phyloP scores from a whole-genome alignment of 225 moss, liverwort and hornwort species.

The Physcomitrellopsis africana region DNA sequence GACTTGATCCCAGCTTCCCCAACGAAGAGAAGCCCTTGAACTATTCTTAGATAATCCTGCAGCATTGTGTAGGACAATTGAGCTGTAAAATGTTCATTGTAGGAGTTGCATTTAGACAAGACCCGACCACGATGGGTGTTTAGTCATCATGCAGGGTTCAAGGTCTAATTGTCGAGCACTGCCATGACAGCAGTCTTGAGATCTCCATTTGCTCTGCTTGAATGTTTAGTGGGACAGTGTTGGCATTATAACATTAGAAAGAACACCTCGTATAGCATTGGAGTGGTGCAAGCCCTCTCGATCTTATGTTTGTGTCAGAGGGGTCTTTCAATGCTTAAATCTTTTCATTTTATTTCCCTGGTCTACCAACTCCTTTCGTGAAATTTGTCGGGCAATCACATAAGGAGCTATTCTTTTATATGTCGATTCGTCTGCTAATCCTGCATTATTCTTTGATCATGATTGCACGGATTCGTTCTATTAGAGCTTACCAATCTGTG shows the following conservation, averaged over 20 bases:
- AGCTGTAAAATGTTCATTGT: slow-evolving; percentile 49
- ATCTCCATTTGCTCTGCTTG: slow-evolving; percentile 8
- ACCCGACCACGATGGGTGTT: slow-evolving; percentile 21
- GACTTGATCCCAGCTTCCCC: slow-evolving; percentile 50
- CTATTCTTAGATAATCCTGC: slow-evolving; percentile 24
- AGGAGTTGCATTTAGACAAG: slow-evolving; percentile 34
- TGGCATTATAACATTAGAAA: slow-evolving; percentile 28
- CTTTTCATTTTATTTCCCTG: background rate
- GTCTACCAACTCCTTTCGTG: too few relatives aligned
- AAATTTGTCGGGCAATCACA: slow-evolving; percentile 11
- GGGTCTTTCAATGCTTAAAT: slow-evolving; percentile 22
- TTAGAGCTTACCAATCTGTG: too few relatives aligned
- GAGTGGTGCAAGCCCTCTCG: slow-evolving; percentile 34
- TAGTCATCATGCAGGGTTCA: slow-evolving; percentile 25
- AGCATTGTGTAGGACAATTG: slow-evolving; percentile 39
- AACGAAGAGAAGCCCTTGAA: slow-evolving; percentile 47
- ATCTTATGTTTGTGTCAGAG: slow-evolving; percentile 17
- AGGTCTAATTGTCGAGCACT: background rate
- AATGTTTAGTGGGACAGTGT: slow-evolving; percentile 13
- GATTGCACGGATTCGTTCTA: too few relatives aligned
- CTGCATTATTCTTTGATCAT: too few relatives aligned
- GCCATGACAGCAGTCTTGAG: slow-evolving; percentile 2
- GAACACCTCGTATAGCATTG: slow-evolving; percentile 37
- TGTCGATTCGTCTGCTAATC: too few relatives aligned
- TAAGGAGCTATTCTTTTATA: background rate